Base-by-base conservation (phyloP, 1,139 yeast genomes). In the Pichia sp. region DNA sequence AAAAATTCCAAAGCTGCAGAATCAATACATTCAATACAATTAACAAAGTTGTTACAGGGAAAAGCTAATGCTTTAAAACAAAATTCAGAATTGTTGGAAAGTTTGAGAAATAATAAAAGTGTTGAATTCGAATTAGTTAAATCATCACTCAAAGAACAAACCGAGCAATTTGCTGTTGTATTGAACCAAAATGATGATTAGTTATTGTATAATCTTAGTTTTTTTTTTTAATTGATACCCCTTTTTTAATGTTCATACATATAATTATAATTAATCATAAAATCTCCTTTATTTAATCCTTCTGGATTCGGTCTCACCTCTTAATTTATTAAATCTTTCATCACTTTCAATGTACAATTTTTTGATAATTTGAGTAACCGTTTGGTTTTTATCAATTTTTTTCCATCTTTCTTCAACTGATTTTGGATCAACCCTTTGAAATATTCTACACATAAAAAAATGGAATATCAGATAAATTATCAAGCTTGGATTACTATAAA, bases 321-420 rank as follows among this genome's bases (percentile, higher is more conserved):
- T 32, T 18, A 32, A 9, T 18, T 45, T 40, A 13, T 36, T 41
- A 11, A 43, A 9, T 11, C 32, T 46, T 7, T 18, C 12, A 35
- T 48, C 55, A 20, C 50, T 49, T 24, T 54, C 54, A 40, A 52
- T 50, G 37, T 52, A 56, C 26, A 53, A 48, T 15, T 54, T 51
- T 23, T 49, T 54, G 22, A 60, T 39, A n/a, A 57, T 53, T 13
- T 43, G 53, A 1, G 59, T 50, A 1, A 60, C 60, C 7, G 57
- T 57, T 27, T 50, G 54, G 37, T 61, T 49, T 13, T 52, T 56
- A 46, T 61, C 65, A 40, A 61, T 61, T 49, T 51, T 42, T 11
- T 53, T 54, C 65, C 65, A 61, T 18, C 51, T 50, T 20, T 56
- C 51, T 30, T 56, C 58, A 34, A 61, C 55, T 35, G 60, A 44